Percentiles rank a stretch among this genome's conserved stretches.
Evolutionary conservation across 768 basidiomycete species (phyloP).

Genomic region (Suillus occidentalis): DNA sequence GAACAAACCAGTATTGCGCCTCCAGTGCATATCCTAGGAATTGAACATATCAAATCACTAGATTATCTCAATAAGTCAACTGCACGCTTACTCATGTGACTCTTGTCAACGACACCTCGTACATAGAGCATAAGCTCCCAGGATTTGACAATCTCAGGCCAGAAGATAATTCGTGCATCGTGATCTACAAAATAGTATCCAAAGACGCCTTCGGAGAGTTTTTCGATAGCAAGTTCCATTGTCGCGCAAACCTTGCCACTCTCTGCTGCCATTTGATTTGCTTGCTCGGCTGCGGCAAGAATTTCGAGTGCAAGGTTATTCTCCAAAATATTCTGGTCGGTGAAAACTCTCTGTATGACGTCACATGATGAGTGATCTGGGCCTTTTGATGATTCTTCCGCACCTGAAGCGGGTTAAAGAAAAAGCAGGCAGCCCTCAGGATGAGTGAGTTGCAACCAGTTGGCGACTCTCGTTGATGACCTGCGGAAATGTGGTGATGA

Average conservation of each 20-base stretch:
- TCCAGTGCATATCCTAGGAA: slow-evolving; percentile 7
- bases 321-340: slow-evolving; percentile 19
- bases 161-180: slow-evolving; percentile 42
- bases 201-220: background rate
- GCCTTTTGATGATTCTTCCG: background rate
- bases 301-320: background rate
- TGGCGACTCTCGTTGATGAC: background rate
- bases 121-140: slow-evolving; percentile 32
- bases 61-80: background rate
- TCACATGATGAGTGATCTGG: background rate
- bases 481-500: background rate
- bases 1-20: slow-evolving; percentile 7
- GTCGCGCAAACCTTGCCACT: background rate
- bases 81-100: slow-evolving; percentile 13
- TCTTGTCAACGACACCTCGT: slow-evolving; percentile 20
- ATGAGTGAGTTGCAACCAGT: slow-evolving; percentile 30
- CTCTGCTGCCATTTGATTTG: background rate
- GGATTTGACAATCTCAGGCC: slow-evolving; percentile 38
- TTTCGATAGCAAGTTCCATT: slow-evolving; percentile 1
- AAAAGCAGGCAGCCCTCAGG: slow-evolving; percentile 60
- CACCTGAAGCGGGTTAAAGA: slow-evolving; percentile 44
- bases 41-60: background rate
- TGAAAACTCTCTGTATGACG: slow-evolving; percentile 41
- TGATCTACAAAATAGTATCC: slow-evolving; percentile 52
- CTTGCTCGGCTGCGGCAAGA: background rate